A percentile compares a stretch with the other conserved stretches of the same genome.
Evolutionary conservation across 202 grass and related monocot species (phyloP).

Genomic region (Cymbopogon flexuosus): DNA sequence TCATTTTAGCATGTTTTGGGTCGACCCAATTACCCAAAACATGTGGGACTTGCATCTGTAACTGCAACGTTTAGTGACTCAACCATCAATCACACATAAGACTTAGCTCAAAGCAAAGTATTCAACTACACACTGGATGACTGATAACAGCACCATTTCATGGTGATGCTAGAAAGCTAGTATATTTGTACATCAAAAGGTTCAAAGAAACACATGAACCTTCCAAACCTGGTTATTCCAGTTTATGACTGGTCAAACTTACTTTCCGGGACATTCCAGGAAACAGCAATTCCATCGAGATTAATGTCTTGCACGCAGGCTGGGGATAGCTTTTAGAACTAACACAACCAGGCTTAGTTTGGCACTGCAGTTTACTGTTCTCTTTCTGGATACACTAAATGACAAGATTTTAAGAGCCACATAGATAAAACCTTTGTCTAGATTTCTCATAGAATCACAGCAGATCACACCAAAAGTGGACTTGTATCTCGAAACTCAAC

Average conservation of each 20-base stretch:
- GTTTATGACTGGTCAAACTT: neutral
- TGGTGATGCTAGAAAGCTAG: neutral
- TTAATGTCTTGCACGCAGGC: neutral
- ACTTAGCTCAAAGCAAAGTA: constrained; percentile 10
- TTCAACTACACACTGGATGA: neutral
- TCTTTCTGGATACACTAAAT: neutral
- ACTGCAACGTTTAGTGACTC: neutral
- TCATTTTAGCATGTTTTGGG: neutral
- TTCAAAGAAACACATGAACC: constrained; percentile 1
- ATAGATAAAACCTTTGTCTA: neutral
- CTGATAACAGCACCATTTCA: neutral
- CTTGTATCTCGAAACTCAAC: neutral
- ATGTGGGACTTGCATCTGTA: neutral
- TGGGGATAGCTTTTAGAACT: neutral
- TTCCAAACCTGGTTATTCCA: neutral
- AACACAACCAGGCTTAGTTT: neutral
- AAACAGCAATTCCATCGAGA: neutral
- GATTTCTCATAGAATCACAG: neutral
- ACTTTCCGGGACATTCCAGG: neutral
- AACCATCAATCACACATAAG: neutral
- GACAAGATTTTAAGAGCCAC: neutral
- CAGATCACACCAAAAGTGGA: neutral
- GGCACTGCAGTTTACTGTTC: neutral
- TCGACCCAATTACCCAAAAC: neutral
- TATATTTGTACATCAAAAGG: neutral